Percentiles rank a stretch among this genome's conserved stretches.
phyloP scores from a whole-genome alignment of 495 filamentous ascomycete species.

The Astrocystis sublimbata region DNA sequence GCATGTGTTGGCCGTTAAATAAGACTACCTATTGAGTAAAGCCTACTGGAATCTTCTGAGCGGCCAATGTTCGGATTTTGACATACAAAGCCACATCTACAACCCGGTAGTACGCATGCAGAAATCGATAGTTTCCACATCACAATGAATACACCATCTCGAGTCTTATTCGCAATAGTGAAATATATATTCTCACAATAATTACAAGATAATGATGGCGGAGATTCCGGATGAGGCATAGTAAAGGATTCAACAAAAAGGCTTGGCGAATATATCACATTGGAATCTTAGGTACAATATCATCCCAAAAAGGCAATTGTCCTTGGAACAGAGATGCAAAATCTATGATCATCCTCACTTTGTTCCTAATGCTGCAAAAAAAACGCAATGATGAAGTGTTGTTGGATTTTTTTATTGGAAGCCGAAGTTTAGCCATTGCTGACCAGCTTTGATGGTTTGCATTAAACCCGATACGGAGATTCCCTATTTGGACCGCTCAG shows the following conservation, averaged over 20 bases:
- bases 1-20: no score
- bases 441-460: background rate
- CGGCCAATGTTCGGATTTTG: no score
- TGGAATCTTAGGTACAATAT: no score
- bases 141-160: no score
- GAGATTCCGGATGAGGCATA: constrained; percentile 13
- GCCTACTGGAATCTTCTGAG: no score
- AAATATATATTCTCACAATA: background rate
- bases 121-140: no score
- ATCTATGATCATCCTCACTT: no score
- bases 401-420: background rate
- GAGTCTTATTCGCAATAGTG: background rate
- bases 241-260: background rate
- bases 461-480: constrained; percentile 12
- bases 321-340: no score
- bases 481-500: constrained; percentile 4
- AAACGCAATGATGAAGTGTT: background rate
- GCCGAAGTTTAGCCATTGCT: constrained; percentile 8
- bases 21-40: no score
- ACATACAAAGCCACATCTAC: no score
- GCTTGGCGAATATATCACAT: background rate
- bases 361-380: background rate
- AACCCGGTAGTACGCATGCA: no score
- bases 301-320: no score
- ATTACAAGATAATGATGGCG: background rate